A percentile compares a stretch with the other conserved stretches of the same genome.
Evolutionary conservation across 495 filamentous ascomycete species (phyloP).

Genomic region (Xylaria grammica): DNA sequence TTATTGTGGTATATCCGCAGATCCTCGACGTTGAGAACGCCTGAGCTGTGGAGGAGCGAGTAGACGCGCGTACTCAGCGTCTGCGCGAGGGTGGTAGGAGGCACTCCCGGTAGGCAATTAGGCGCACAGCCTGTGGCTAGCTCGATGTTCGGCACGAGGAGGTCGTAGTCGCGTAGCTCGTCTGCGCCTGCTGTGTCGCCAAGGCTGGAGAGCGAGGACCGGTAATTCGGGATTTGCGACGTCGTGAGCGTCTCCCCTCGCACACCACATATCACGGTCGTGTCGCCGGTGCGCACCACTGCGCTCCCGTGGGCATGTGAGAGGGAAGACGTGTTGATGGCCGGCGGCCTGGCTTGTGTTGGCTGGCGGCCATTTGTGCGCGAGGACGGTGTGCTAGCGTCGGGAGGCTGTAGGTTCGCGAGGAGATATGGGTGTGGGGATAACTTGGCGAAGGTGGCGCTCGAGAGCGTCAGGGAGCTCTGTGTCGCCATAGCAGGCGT

Average conservation of each 20-base stretch:
- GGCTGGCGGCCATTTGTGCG: slow-evolving; percentile 82
- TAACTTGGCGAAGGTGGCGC: slow-evolving; percentile 85
- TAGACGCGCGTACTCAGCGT: slow-evolving; percentile 78
- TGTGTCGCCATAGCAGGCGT: slow-evolving; percentile 34
- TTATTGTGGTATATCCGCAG: slow-evolving; percentile 72
- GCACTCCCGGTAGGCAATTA: slow-evolving; percentile 78
- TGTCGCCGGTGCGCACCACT: slow-evolving; percentile 86
- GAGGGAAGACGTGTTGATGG: slow-evolving; percentile 77
- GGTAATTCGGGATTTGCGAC: slow-evolving; percentile 69
- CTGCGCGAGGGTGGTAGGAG: slow-evolving; percentile 82
- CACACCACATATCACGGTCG: slow-evolving; percentile 88
- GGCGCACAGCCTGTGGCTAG: slow-evolving; percentile 88
- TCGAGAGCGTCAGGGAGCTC: slow-evolving; percentile 68
- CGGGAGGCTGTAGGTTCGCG: slow-evolving; percentile 70
- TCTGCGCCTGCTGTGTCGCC: slow-evolving; percentile 38
- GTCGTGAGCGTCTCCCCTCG: slow-evolving; percentile 83
- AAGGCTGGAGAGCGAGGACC: slow-evolving; percentile 37
- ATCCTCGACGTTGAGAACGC: slow-evolving; percentile 64
- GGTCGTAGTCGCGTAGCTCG: slow-evolving; percentile 60
- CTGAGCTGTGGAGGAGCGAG: slow-evolving; percentile 70
- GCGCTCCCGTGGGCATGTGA: slow-evolving; percentile 88
- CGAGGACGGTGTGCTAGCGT: slow-evolving; percentile 48
- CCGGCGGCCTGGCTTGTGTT: slow-evolving; percentile 68
- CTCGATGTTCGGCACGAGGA: slow-evolving; percentile 93
- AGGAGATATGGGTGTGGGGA: slow-evolving; percentile 88